These are phyloP conservation scores for Tetradesmus obliquus DNA, from an alignment of 139 green algal genomes.

Conservation along the genomic window DNA sequence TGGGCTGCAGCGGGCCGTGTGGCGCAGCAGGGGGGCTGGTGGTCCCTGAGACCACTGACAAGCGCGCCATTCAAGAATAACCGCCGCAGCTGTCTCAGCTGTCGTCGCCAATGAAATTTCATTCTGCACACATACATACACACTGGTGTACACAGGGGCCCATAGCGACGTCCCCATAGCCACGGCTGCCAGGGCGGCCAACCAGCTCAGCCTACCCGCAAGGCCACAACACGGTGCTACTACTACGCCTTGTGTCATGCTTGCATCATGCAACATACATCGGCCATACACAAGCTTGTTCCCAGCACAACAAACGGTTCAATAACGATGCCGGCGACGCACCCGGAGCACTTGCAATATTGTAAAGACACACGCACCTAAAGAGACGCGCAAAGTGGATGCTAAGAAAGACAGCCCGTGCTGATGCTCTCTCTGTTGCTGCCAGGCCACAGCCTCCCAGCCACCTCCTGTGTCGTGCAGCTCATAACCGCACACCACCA, in stretches of 20 bases:
- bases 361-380: neutral
- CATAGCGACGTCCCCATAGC: neutral
- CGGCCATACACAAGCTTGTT: neutral
- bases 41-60: no score
- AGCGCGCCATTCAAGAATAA: neutral
- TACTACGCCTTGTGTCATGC: neutral
- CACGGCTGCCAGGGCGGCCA: neutral
- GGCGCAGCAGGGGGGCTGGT: no score
- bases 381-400: neutral
- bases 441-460: neutral
- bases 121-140: neutral
- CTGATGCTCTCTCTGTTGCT: neutral
- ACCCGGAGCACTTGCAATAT: neutral
- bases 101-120: neutral
- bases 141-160: neutral
- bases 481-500: neutral
- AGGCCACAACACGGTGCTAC: neutral
- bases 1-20: neutral
- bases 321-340: neutral
- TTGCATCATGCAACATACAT: neutral
- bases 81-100: neutral
- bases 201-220: neutral
- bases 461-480: neutral
- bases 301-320: neutral
- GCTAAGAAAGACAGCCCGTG: neutral